A percentile compares a stretch with the other conserved stretches of the same genome.
Evolutionary conservation across 768 basidiomycete species (phyloP).

Genomic region (Russula sp.): DNA sequence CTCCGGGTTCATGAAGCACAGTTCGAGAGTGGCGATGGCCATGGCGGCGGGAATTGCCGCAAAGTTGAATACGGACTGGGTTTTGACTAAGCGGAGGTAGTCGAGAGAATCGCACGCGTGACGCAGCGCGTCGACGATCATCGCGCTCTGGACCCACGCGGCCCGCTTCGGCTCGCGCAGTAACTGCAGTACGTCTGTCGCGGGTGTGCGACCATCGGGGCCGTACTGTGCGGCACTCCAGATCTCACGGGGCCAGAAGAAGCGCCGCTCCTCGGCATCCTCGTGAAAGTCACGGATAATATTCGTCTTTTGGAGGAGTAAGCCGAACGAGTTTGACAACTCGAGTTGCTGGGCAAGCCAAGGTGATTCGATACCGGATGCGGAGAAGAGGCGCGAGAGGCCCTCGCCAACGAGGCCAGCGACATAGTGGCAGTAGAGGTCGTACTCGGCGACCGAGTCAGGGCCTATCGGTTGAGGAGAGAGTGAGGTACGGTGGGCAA

Average conservation of each 20-base stretch:
- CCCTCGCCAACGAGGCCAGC: conserved; percentile 97
- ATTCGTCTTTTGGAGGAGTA: conserved; percentile 95
- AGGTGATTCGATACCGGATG: conserved; percentile 72
- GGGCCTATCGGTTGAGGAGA: conserved; percentile 65
- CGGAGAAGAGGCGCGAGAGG: conserved; percentile 80
- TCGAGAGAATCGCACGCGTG: conserved; percentile 85
- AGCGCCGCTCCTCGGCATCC: conserved; percentile 76
- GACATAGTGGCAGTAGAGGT: conserved; percentile 98
- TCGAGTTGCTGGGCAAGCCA: conserved; percentile 78
- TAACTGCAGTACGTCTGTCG: conserved; percentile 65
- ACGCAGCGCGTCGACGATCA: conserved; percentile 82
- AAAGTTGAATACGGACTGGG: conserved; percentile 93
- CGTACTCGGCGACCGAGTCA: conserved; percentile 77
- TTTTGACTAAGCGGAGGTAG: conserved; percentile 79
- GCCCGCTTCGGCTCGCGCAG: conserved; percentile 58
- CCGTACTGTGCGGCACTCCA: conserved; percentile 64
- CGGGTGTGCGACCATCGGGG: conserved; percentile 31
- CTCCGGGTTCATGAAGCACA: conserved; percentile 88
- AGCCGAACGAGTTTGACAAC: conserved; percentile 91
- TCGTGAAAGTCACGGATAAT: conserved; percentile 95
- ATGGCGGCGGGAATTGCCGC: conserved; percentile 91
- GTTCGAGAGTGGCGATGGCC: conserved; percentile 89
- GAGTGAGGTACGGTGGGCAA: conserved; percentile 69
- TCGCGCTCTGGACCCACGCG: conserved; percentile 76
- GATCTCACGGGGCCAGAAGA: conserved; percentile 94